A percentile compares a stretch with the other conserved stretches of the same genome.
Evolutionary conservation across 192 early-diverging fungal species (phyloP).

Genomic region (Kappamyces sp.): DNA sequence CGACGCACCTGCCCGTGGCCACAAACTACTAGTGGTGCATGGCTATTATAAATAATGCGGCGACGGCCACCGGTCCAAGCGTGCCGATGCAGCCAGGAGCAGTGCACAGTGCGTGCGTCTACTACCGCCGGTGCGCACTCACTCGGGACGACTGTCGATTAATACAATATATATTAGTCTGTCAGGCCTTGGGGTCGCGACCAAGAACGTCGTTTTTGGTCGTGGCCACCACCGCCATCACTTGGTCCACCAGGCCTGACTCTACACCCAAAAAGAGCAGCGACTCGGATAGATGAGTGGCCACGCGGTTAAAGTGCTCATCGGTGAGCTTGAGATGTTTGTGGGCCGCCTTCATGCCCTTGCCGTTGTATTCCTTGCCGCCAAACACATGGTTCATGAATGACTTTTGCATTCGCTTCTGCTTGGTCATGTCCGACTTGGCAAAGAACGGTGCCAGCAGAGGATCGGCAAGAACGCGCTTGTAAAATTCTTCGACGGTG

Average conservation of each 20-base stretch:
- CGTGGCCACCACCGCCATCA: slow-evolving; percentile 3
- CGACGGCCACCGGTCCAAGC: too few species aligned
- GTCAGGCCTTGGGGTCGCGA: neutral
- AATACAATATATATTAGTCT: too few species aligned
- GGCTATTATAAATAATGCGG: too few species aligned
- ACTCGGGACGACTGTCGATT: too few species aligned
- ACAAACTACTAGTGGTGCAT: too few species aligned
- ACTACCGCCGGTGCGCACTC: too few species aligned
- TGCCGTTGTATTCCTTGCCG: slow-evolving; percentile 13
- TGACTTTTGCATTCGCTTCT: slow-evolving; percentile 4
- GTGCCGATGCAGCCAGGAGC: too few species aligned
- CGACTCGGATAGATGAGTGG: neutral
- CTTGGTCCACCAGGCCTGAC: neutral
- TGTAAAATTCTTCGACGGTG: slow-evolving; percentile 12
- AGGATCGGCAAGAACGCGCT: neutral
- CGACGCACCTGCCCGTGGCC: too few species aligned
- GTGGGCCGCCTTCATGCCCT: slow-evolving; percentile 10
- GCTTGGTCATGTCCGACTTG: slow-evolving; percentile 10
- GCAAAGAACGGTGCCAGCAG: neutral
- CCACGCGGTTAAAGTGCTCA: slow-evolving; percentile 3
- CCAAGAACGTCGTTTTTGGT: slow-evolving; percentile 8
- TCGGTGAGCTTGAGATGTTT: slow-evolving; percentile 2
- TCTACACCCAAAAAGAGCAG: slow-evolving; percentile 1
- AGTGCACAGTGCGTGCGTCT: too few species aligned
- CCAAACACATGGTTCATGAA: slow-evolving; percentile 16